Evolutionary conservation across 2,329 filamentous ascomycete genomes (phyloP).

Genomic region (Penicillium thymicola): DNA sequence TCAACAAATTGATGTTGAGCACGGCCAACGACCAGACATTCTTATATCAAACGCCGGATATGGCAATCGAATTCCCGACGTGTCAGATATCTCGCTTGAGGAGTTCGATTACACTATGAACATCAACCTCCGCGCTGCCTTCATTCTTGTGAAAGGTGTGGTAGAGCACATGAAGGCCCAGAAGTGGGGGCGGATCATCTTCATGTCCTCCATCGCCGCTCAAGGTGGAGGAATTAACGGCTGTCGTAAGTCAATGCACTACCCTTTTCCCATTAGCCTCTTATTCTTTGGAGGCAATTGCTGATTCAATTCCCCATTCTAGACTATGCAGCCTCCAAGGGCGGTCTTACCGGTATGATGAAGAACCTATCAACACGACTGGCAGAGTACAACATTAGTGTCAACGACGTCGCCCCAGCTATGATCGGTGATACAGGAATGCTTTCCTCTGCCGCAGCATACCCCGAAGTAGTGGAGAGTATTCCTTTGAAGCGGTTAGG

Average conservation of each 20-base stretch:
- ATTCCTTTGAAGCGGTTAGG: slow-evolving; percentile 60
- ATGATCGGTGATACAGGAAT: slow-evolving; percentile 66
- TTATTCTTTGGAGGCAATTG: neutral
- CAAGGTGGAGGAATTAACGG: slow-evolving; percentile 64
- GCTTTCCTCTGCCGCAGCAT: slow-evolving; percentile 58
- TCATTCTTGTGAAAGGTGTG: slow-evolving; percentile 59
- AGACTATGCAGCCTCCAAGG: slow-evolving; percentile 59
- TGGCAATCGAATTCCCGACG: slow-evolving; percentile 57
- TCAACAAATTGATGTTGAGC: slow-evolving; percentile 51
- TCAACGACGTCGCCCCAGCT: slow-evolving; percentile 65
- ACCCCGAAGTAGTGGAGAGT: slow-evolving; percentile 57
- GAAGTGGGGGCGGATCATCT: slow-evolving; percentile 62
- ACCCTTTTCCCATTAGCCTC: neutral
- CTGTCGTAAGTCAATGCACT: slow-evolving; percentile 43
- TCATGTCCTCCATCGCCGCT: slow-evolving; percentile 62
- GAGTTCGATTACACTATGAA: slow-evolving; percentile 63
- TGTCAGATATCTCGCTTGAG: slow-evolving; percentile 59
- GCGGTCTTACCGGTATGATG: slow-evolving; percentile 63
- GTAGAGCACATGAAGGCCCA: slow-evolving; percentile 60
- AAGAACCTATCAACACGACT: slow-evolving; percentile 60
- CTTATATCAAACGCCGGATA: slow-evolving; percentile 65
- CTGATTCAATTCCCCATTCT: neutral
- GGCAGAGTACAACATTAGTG: slow-evolving; percentile 59
- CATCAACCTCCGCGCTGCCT: slow-evolving; percentile 61
- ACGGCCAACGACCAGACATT: slow-evolving; percentile 59